Evolutionary conservation across 2,329 filamentous ascomycete genomes (phyloP).

Genomic region (Trichophaea hybrida): DNA sequence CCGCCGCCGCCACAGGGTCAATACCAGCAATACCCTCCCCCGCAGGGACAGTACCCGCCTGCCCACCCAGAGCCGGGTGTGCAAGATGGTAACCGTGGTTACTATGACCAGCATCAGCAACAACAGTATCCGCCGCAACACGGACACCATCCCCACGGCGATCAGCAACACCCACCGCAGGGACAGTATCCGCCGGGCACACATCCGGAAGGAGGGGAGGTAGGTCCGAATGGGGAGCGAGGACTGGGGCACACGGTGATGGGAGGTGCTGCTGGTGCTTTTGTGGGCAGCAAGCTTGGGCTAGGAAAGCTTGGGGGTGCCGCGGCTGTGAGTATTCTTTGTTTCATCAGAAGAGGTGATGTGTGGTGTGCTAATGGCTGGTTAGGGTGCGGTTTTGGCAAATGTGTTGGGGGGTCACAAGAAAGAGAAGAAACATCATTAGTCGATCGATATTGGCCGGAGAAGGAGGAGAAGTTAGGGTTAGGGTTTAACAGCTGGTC

Average conservation of each 20-base stretch:
- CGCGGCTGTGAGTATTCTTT: conserved; percentile 9
- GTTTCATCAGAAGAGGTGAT: conserved; percentile 2
- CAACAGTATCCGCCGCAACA: not conserved
- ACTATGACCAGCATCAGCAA: not conserved
- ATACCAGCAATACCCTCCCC: not conserved
- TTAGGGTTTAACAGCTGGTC: too few species aligned
- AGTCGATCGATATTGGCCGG: not conserved
- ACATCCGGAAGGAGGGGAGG: not conserved
- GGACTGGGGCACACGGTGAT: conserved; percentile 14
- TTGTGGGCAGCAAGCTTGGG: conserved; percentile 18
- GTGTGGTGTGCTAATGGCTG: too few species aligned
- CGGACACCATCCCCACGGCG: not conserved
- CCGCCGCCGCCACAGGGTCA: not conserved
- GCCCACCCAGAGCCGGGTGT: not conserved
- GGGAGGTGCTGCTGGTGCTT: conserved; percentile 16
- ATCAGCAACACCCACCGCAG: not conserved
- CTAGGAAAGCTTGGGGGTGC: conserved; percentile 14
- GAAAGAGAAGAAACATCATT: conserved; percentile 10
- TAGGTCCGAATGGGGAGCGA: conserved; percentile 11
- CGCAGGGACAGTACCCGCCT: not conserved
- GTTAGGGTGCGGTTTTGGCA: conserved; percentile 12
- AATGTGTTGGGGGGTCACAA: conserved; percentile 6
- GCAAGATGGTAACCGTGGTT: not conserved
- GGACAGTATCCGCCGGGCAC: not conserved
- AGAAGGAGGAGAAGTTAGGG: too few species aligned